Conservation (phyloP, 306 rosid genomes). For the Sechiopsis laciniata region DNA sequence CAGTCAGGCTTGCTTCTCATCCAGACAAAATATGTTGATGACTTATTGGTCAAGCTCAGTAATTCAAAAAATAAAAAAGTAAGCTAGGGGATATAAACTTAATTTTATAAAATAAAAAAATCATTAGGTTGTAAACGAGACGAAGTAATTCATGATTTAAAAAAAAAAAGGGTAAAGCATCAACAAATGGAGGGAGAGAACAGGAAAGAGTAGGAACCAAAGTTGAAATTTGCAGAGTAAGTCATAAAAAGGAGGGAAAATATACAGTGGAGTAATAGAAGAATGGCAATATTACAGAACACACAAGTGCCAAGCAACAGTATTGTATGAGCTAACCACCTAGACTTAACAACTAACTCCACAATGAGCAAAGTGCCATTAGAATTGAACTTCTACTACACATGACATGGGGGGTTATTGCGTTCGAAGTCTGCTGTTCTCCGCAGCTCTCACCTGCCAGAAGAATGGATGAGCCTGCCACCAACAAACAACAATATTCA, state of each 20-base stretch:
- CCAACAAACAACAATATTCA: conserved; percentile 6
- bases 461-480: conserved; percentile 43
- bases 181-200: not conserved
- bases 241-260: conserved; percentile 1
- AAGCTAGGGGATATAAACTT: too few species aligned
- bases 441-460: conserved; percentile 42
- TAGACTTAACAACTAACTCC: conserved; percentile 8
- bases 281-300: conserved; percentile 20
- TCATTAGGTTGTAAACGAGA: too few species aligned
- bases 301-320: conserved; percentile 1
- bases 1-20: too few species aligned
- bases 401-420: conserved; percentile 17
- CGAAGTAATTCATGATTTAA: not conserved
- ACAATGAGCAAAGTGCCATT: not conserved
- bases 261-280: conserved; percentile 14
- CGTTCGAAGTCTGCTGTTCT: conserved; percentile 33
- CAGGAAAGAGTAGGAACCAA: not conserved
- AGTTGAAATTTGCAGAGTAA: not conserved
- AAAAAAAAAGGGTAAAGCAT: not conserved
- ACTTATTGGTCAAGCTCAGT: too few species aligned
- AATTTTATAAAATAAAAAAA: too few species aligned
- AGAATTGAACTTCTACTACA: not conserved
- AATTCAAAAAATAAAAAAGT: too few species aligned
- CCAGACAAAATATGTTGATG: too few species aligned
- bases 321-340: conserved; percentile 11